Conservation (phyloP, 176 grass and related monocot species). For the Lolium multiflorum region DNA sequence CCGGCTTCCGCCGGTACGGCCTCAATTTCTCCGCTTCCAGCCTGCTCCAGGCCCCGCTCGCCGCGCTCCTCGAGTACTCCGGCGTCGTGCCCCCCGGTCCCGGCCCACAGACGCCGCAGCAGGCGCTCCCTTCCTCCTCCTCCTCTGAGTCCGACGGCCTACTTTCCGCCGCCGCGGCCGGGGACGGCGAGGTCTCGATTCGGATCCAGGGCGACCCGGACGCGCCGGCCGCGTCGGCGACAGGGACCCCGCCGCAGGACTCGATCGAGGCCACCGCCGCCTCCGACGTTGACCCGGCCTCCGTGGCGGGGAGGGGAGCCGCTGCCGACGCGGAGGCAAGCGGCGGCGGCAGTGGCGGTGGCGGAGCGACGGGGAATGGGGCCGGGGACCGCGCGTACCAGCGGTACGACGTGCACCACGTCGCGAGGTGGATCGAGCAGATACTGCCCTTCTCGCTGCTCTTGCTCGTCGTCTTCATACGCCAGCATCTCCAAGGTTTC, state of each 20-base stretch:
- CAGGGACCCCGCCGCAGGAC: constrained; percentile 40
- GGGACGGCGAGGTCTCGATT: constrained; percentile 82
- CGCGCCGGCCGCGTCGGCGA: constrained; percentile 13
- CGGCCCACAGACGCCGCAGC: constrained; percentile 38
- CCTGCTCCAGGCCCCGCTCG: constrained; percentile 85
- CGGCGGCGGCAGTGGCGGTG: constrained; percentile 29
- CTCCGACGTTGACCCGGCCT: constrained; percentile 49
- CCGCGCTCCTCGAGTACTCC: constrained; percentile 90
- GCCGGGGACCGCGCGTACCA: constrained; percentile 78
- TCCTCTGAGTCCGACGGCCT: constrained; percentile 40
- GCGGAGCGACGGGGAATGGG: constrained; percentile 39
- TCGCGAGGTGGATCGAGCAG: constrained; percentile 95
- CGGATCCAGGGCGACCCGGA: constrained; percentile 79
- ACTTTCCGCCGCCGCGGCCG: constrained; percentile 47
- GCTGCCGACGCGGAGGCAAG: constrained; percentile 54
- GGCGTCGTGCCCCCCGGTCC: constrained; percentile 67
- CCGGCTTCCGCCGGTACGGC: constrained; percentile 63
- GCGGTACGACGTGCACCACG: constrained; percentile 92
- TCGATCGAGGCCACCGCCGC: constrained; percentile 41
- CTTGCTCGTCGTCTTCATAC: constrained; percentile 95
- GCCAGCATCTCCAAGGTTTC: constrained; percentile 96
- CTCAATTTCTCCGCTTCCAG: constrained; percentile 77
- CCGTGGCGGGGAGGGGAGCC: constrained; percentile 37
- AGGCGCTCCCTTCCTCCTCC: constrained; percentile 30
- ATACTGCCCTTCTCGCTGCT: constrained; percentile 96